Percentiles rank a stretch among this genome's conserved stretches.
phyloP scores from a whole-genome alignment of 2,329 filamentous ascomycete species.

The Penicillium sp. region DNA sequence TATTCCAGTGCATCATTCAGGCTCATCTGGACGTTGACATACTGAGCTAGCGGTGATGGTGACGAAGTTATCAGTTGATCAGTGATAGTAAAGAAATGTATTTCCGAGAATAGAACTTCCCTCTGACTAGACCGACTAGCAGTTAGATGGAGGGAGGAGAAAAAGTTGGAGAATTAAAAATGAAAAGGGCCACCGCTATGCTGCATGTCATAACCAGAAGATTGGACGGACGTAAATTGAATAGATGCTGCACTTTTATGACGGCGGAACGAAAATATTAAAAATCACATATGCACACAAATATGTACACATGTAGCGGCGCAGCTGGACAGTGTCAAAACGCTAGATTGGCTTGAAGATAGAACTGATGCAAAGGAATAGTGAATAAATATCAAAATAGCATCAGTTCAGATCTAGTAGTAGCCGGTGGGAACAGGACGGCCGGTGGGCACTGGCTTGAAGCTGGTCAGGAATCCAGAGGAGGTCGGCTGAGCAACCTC shows the following conservation, averaged over 20 bases:
- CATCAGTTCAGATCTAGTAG: slow-evolving; percentile 8
- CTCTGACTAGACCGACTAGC: slow-evolving; percentile 4
- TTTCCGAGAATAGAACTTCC: slow-evolving; percentile 3
- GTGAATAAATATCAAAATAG: neutral
- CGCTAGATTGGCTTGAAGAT: neutral
- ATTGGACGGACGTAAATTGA: neutral
- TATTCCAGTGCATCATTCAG: slow-evolving; percentile 13
- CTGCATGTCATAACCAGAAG: neutral
- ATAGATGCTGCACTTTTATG: neutral
- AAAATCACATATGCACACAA: slow-evolving; percentile 2
- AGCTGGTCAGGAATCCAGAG: slow-evolving; percentile 31
- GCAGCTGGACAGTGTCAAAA: neutral
- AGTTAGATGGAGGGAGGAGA: slow-evolving; percentile 9
- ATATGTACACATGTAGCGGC: neutral
- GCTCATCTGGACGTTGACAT: neutral
- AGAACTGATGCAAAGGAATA: slow-evolving; percentile 1
- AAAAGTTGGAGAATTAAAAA: slow-evolving; percentile 17
- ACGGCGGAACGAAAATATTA: slow-evolving; percentile 6
- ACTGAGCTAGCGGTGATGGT: neutral
- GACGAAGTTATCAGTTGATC: slow-evolving; percentile 4
- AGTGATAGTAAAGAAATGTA: neutral
- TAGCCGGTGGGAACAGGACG: slow-evolving; percentile 10
- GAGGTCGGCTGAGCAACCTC: slow-evolving; percentile 15
- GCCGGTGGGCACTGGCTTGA: slow-evolving; percentile 19
- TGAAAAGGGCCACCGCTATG: slow-evolving; percentile 11